Conservation (phyloP, 257 asterid genomes). For the Datura wrightii region DNA sequence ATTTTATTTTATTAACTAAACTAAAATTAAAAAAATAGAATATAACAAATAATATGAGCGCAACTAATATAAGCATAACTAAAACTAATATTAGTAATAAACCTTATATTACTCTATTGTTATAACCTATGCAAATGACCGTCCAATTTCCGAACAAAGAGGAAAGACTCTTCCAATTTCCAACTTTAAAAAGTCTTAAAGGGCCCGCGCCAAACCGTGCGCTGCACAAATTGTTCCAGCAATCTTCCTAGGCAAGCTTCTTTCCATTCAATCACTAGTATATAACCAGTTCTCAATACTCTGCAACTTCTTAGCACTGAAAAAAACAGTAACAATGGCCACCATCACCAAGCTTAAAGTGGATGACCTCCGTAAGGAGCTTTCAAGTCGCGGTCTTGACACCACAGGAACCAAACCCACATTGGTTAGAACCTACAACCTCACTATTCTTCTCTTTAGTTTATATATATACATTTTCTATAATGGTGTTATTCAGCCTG, state of each 20-base stretch:
- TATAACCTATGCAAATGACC: no score
- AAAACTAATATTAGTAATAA: no score
- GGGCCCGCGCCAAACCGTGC: conserved; percentile 44
- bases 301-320: not conserved
- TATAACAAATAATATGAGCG: no score
- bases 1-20: no score
- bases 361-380: conserved; percentile 67
- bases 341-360: conserved; percentile 53
- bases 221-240: conserved; percentile 20
- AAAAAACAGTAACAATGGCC: conserved; percentile 37
- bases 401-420: conserved; percentile 70
- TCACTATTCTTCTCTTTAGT: not conserved
- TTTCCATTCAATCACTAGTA: not conserved
- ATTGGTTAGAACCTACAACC: conserved; percentile 45
- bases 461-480: no score
- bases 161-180: not conserved
- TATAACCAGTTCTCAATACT: not conserved
- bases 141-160: no score
- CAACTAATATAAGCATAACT: no score
- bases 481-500: no score
- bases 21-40: no score
- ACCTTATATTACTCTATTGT: no score
- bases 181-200: not conserved
- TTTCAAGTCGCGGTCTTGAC: conserved; percentile 78
- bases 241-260: conserved; percentile 45